phyloP scores from a whole-genome alignment of 75 land plant genomes.

The Pinus taeda region DNA sequence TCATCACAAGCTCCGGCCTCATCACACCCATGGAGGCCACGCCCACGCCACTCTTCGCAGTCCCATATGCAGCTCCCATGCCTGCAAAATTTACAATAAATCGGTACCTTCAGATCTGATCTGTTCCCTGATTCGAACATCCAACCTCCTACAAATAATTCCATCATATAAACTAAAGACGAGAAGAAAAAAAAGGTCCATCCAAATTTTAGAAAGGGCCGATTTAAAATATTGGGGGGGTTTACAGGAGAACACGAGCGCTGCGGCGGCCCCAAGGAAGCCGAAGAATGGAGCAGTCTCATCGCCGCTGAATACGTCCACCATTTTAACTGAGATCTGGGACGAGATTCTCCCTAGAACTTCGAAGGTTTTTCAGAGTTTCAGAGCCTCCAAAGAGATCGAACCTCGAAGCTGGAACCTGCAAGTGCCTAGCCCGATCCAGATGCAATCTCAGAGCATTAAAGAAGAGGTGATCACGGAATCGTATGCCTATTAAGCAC shows the following conservation, averaged over 20 bases:
- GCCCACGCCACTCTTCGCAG: slow-evolving; percentile 70
- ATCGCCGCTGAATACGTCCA: slow-evolving; percentile 45
- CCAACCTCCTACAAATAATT: not conserved
- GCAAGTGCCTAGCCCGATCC: too few relatives aligned
- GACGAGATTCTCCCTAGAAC: too few relatives aligned
- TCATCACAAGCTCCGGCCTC: slow-evolving; percentile 74
- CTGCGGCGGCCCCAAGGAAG: slow-evolving; percentile 66
- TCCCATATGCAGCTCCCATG: slow-evolving; percentile 69
- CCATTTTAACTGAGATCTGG: slow-evolving; percentile 2
- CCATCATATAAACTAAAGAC: not conserved
- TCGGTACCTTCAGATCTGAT: too few relatives aligned
- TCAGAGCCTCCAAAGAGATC: too few relatives aligned
- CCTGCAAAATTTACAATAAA: slow-evolving; percentile 25
- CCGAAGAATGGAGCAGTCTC: slow-evolving; percentile 72
- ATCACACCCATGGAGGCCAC: slow-evolving; percentile 73
- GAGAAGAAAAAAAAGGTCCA: not conserved
- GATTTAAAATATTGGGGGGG: not conserved
- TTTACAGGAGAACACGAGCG: slow-evolving; percentile 63
- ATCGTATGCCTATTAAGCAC: too few relatives aligned
- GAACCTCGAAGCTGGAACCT: too few relatives aligned
- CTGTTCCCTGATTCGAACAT: not conserved
- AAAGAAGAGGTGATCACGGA: too few relatives aligned
- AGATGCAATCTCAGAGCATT: too few relatives aligned
- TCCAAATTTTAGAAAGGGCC: too few relatives aligned
- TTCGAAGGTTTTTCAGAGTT: too few relatives aligned